Evolutionary conservation across 768 basidiomycete genomes (phyloP), one percentile per base, ranked within the genome.

Genomic region (Pleurotus tuoliensis): DNA sequence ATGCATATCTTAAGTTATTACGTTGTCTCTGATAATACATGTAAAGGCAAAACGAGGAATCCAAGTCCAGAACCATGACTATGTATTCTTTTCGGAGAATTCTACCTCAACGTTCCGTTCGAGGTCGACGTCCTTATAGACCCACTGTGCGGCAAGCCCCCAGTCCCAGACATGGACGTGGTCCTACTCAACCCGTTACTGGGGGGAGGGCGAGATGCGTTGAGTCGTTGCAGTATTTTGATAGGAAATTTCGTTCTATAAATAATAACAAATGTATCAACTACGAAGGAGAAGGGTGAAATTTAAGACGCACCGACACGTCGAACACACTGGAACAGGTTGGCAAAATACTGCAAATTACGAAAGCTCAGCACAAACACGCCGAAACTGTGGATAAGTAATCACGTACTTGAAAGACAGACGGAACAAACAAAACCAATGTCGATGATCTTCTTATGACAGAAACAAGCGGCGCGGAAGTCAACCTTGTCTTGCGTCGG

Each of bases 341-440:
- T 91, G 84, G 65, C 95, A 97, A 70, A 96, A 97, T 64, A 97
- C 95, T 97, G 63, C 41, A 34, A 25, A n/a, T 20, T 43, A 27
- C 11, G 9, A 9, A 11, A 8, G 3, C 11, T 34, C 11, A 34
- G 30, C 30, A 34, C 9, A 34, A 34, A 4, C 1, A 34, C 8
- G 3, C 9, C 30, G 30, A 34, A 34, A 34, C 3, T 1, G 30
- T 4, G 30, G 30, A 34, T 11, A 34, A 34, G 30, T 11, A 11
- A 24, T 8, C 1, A 79, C 92, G 56, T 63, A 97, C 95, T 98
- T 24, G 94, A 96, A 27, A 99, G 73, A 69, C 97, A 99, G 30
- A 99, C 94, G n/a, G 94, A 96, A 69, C 97, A 99, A 18, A 99
- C 94, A 63, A 94, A 99, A 55, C 94, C 97, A 53, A 98, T 83